A percentile compares a stretch with the other conserved stretches of the same genome.
These are phyloP conservation scores for Heliocybe sulcata DNA, from an alignment of 1,284 basidiomycete genomes.

Conservation along the genomic window DNA sequence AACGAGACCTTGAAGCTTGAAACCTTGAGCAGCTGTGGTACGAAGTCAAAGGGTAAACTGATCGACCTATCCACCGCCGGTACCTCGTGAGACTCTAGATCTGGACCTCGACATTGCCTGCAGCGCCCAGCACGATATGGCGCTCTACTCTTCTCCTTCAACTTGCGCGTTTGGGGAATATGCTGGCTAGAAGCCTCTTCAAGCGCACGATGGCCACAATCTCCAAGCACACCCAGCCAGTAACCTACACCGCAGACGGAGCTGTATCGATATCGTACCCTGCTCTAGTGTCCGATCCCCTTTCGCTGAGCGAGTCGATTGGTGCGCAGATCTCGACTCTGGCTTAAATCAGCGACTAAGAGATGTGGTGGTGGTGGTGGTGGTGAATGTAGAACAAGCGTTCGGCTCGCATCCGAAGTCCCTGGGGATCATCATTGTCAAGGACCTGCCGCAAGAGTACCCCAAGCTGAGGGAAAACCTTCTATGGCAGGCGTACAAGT, in stretches of 20 bases:
- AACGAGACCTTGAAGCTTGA: no score
- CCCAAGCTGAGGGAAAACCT: slow-evolving; percentile 55
- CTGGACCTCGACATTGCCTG: no score
- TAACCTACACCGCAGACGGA: slow-evolving; percentile 42
- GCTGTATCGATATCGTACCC: slow-evolving; percentile 69
- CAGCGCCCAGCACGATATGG: not conserved
- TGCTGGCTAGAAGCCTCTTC: not conserved
- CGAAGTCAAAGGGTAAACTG: no score
- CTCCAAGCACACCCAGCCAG: slow-evolving; percentile 12
- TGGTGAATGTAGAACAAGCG: slow-evolving; percentile 50
- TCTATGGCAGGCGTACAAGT: slow-evolving; percentile 65
- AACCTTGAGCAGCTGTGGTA: no score
- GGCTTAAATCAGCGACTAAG: no score
- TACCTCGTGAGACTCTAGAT: no score
- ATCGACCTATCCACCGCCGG: no score
- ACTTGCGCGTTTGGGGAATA: not conserved
- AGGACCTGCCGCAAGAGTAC: slow-evolving; percentile 72
- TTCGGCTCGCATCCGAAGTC: slow-evolving; percentile 74
- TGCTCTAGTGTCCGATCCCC: slow-evolving; percentile 50
- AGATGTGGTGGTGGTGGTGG: no score
- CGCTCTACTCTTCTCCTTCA: not conserved
- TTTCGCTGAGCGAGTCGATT: slow-evolving; percentile 53
- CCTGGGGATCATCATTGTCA: slow-evolving; percentile 75
- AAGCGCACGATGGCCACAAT: slow-evolving; percentile 19
- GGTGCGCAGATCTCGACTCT: slow-evolving; percentile 31